Evolutionary conservation across 2,329 filamentous ascomycete species (phyloP).

Genomic region (Botrytis fragariae): DNA sequence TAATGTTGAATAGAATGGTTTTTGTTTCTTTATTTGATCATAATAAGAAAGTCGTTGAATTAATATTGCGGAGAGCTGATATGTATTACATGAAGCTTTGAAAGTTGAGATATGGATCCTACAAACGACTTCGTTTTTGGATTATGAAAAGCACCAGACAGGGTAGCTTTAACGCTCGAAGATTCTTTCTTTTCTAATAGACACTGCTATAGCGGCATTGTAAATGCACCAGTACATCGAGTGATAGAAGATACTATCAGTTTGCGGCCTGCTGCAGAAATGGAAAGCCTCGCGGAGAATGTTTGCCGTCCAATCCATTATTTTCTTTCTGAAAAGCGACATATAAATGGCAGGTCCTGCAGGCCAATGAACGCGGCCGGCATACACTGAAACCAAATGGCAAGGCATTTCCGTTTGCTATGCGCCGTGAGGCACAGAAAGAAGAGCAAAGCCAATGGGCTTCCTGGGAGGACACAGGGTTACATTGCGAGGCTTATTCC

Average conservation of each 20-base stretch:
- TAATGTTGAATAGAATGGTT: neutral
- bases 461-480: neutral
- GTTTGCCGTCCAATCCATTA: neutral
- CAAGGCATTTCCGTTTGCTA: neutral
- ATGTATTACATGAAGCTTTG: neutral
- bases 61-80: neutral
- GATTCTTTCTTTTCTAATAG: neutral
- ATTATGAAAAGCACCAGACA: neutral
- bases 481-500: neutral
- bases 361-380: too few species aligned
- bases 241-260: neutral
- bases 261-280: neutral
- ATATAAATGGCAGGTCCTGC: neutral
- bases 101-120: neutral
- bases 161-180: neutral
- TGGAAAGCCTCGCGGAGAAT: neutral
- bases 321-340: neutral
- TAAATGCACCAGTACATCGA: neutral
- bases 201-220: neutral
- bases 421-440: neutral
- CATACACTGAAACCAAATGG: neutral
- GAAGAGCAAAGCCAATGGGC: neutral
- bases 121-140: neutral
- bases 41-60: too few species aligned
- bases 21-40: neutral